Evolutionary conservation across 441 rosid species (phyloP).

Genomic region (Rhodomyrtus psidioides): DNA sequence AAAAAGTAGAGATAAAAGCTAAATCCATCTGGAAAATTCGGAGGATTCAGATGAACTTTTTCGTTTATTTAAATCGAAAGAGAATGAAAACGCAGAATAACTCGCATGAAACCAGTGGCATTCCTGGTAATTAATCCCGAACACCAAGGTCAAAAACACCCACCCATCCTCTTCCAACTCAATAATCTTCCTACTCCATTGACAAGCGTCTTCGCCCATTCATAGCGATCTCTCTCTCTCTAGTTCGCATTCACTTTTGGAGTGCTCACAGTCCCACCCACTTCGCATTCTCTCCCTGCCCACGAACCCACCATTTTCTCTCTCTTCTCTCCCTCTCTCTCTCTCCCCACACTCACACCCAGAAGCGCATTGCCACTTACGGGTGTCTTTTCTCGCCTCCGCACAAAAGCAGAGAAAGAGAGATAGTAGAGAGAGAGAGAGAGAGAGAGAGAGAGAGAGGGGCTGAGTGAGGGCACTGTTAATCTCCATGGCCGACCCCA

Average conservation of each 20-base stretch:
- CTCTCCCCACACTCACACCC: neutral
- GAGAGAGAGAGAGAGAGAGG: neutral
- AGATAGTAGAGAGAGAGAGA: neutral
- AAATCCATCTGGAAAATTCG: neutral
- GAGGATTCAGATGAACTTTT: neutral
- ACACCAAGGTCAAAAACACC: neutral
- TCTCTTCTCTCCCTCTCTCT: neutral
- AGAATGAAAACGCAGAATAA: neutral
- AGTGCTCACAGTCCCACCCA: neutral
- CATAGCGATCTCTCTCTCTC: neutral
- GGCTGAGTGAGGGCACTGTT: neutral
- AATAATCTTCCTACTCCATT: neutral
- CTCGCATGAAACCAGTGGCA: neutral
- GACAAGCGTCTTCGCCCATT: neutral
- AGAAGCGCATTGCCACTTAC: neutral
- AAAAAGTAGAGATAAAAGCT: too few relatives aligned
- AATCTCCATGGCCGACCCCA: constrained; percentile 39
- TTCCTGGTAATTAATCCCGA: neutral
- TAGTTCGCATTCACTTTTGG: neutral
- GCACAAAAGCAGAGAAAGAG: neutral
- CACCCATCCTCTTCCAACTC: neutral
- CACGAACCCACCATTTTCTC: neutral
- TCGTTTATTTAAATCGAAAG: too few relatives aligned
- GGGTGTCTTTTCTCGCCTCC: neutral
- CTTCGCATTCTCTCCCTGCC: neutral